Evolutionary conservation across 257 asterid species (phyloP).

Genomic region (Penstemon eatonii): DNA sequence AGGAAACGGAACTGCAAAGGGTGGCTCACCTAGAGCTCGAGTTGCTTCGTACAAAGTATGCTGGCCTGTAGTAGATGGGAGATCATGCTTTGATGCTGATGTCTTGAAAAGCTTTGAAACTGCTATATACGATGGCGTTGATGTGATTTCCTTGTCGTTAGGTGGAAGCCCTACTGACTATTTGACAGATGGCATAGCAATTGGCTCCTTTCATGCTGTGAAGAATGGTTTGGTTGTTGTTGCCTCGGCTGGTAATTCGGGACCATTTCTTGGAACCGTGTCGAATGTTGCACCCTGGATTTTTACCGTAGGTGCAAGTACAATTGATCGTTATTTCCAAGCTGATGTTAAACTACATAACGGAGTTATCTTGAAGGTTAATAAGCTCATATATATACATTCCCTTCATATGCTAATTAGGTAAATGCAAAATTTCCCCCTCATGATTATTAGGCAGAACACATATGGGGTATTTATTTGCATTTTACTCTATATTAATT

Average conservation of each 20-base stretch:
- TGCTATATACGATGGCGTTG: conserved; percentile 73
- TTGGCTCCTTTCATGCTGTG: conserved; percentile 64
- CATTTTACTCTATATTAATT: too few relatives aligned
- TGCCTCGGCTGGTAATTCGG: conserved; percentile 63
- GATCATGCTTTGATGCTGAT: conserved; percentile 57
- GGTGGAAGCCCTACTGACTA: conserved; percentile 41
- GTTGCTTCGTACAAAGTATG: conserved; percentile 73
- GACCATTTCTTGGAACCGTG: conserved; percentile 39
- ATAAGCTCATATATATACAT: not conserved
- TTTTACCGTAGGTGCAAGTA: conserved; percentile 73
- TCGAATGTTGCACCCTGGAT: conserved; percentile 71
- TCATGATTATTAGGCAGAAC: too few relatives aligned
- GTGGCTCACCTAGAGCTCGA: conserved; percentile 74
- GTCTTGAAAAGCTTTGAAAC: conserved; percentile 50
- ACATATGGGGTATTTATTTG: too few relatives aligned
- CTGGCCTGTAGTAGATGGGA: conserved; percentile 31
- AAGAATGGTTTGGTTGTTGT: conserved; percentile 49
- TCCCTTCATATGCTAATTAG: too few relatives aligned
- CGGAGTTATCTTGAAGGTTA: conserved; percentile 40
- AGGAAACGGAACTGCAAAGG: conserved; percentile 69
- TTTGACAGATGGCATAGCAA: conserved; percentile 42
- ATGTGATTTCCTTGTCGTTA: conserved; percentile 62
- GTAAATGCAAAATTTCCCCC: too few relatives aligned
- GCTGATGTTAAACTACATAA: conserved; percentile 32
- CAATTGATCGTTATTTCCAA: conserved; percentile 43